These are phyloP conservation scores for Ophiostoma pallidulum DNA, from an alignment of 2,329 filamentous ascomycete species.

Conservation along the genomic window DNA sequence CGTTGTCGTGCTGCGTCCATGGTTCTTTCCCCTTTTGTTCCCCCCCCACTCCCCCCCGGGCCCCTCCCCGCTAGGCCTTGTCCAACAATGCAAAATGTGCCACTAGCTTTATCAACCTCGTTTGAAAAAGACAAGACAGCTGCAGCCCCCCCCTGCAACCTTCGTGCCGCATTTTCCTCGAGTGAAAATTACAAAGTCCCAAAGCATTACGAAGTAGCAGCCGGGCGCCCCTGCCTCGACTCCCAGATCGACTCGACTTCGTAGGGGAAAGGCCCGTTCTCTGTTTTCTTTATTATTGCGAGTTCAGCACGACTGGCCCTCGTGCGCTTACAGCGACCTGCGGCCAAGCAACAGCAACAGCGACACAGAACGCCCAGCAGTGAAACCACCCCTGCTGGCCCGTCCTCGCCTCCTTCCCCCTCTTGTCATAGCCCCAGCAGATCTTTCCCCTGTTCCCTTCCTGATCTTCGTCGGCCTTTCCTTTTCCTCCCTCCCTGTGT, in stretches of 20 bases:
- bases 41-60: conserved; percentile 1
- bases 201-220: too few relatives aligned
- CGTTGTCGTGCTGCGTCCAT: too few relatives aligned
- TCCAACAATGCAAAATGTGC: conserved; percentile 7
- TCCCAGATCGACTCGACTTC: too few relatives aligned
- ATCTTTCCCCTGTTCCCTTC: not conserved
- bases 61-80: conserved; percentile 8
- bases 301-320: too few relatives aligned
- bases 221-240: too few relatives aligned
- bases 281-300: not conserved
- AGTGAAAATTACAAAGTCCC: too few relatives aligned
- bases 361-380: conserved; percentile 5
- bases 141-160: too few relatives aligned
- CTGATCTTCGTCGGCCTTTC: conserved; percentile 1
- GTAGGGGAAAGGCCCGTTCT: too few relatives aligned
- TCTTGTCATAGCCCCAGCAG: not conserved
- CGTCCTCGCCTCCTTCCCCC: not conserved
- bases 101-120: not conserved
- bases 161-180: too few relatives aligned
- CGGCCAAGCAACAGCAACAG: not conserved
- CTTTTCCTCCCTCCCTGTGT: not conserved
- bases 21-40: not conserved
- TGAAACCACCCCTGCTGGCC: not conserved
- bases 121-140: too few relatives aligned
- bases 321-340: too few relatives aligned